phyloP scores from a whole-genome alignment of 2,329 filamentous ascomycete species.

The Diaporthe sp. region DNA sequence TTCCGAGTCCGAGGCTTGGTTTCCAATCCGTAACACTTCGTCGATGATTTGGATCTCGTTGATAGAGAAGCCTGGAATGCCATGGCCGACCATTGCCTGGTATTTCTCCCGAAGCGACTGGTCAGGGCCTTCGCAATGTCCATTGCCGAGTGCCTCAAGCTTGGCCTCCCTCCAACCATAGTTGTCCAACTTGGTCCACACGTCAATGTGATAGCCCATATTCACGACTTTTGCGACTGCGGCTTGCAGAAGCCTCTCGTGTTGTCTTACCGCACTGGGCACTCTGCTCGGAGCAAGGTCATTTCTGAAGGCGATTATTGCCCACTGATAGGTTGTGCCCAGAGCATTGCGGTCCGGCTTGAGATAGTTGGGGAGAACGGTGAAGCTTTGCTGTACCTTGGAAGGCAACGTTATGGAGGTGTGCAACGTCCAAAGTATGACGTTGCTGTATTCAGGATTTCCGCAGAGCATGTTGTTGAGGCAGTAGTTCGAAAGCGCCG shows the following conservation, averaged over 20 bases:
- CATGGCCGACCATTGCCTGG: constrained; percentile 26
- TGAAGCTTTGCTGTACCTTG: constrained; percentile 27
- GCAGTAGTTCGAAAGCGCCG: constrained; percentile 28
- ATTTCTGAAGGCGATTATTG: constrained; percentile 30
- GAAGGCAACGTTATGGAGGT: background rate
- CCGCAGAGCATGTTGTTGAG: constrained; percentile 12
- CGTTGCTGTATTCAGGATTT: constrained; percentile 9
- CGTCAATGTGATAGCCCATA: constrained; percentile 28
- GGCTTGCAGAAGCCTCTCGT: constrained; percentile 14
- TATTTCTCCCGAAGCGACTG: constrained; percentile 28
- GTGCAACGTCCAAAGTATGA: constrained; percentile 30
- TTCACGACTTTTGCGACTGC: background rate
- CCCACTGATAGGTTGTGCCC: constrained; percentile 28
- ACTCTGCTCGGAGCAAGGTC: constrained; percentile 2
- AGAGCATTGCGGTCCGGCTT: constrained; percentile 20
- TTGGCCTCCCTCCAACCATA: background rate
- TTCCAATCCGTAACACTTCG: constrained; percentile 1
- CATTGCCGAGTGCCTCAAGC: background rate
- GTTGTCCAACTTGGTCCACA: constrained; percentile 28
- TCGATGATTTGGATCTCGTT: constrained; percentile 10
- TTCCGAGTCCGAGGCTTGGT: background rate
- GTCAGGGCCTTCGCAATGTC: constrained; percentile 2
- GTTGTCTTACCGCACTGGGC: background rate
- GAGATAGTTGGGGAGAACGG: constrained; percentile 22
- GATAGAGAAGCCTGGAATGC: constrained; percentile 27